phyloP scores from a whole-genome alignment of 345 rosid species.

The Gossypium stocksii region DNA sequence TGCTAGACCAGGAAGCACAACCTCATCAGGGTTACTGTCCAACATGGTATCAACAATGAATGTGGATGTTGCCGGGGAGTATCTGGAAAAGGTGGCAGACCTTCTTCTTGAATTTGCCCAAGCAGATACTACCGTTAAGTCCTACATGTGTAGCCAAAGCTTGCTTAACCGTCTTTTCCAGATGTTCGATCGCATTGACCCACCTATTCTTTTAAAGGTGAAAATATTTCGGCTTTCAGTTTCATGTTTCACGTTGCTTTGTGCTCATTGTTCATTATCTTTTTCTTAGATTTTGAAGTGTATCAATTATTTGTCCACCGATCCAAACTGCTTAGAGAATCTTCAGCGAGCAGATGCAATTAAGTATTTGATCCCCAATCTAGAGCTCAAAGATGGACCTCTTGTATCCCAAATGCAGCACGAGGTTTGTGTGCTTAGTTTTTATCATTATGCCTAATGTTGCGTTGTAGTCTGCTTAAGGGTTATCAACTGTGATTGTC shows the following conservation, averaged over 20 bases:
- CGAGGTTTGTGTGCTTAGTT: conserved; percentile 51
- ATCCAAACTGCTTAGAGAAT: conserved; percentile 93
- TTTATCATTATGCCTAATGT: neutral
- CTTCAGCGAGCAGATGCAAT: conserved; percentile 97
- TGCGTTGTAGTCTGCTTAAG: neutral
- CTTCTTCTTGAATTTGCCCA: conserved; percentile 95
- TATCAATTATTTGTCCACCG: conserved; percentile 79
- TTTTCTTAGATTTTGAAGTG: conserved; percentile 67
- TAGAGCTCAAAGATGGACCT: conserved; percentile 84
- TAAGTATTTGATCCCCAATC: conserved; percentile 89
- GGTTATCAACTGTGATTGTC: neutral
- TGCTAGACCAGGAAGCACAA: conserved; percentile 95
- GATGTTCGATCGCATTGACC: conserved; percentile 86
- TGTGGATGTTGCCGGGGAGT: conserved; percentile 91
- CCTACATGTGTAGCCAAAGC: conserved; percentile 91
- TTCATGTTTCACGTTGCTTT: conserved; percentile 10
- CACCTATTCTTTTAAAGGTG: conserved; percentile 87
- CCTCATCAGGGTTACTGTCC: conserved; percentile 88
- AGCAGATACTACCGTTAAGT: conserved; percentile 90
- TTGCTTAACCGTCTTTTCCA: conserved; percentile 85
- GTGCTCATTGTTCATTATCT: conserved; percentile 12
- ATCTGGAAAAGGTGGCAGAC: conserved; percentile 95
- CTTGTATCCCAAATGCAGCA: conserved; percentile 77
- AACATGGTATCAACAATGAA: conserved; percentile 87
- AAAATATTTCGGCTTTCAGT: conserved; percentile 4